These are phyloP conservation scores for Verticillium dahliae DNA, from an alignment of 2,329 filamentous ascomycete species.

Conservation along the genomic window DNA sequence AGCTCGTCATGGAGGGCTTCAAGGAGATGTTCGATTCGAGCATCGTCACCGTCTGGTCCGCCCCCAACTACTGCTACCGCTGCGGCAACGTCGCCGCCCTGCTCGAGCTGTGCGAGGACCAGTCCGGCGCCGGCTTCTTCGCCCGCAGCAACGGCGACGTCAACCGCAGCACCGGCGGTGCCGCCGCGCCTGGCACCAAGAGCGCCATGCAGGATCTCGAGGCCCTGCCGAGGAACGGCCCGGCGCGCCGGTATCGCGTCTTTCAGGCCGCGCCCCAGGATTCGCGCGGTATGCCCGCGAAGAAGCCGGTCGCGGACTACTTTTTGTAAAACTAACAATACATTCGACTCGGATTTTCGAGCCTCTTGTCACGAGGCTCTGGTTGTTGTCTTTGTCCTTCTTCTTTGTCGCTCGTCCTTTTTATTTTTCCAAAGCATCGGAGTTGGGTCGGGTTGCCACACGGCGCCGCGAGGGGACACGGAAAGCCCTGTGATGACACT, in stretches of 20 bases:
- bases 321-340: constrained; percentile 54
- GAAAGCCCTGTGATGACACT: neutral
- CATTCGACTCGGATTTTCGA: neutral
- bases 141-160: constrained; percentile 66
- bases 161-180: constrained; percentile 42
- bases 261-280: constrained; percentile 97
- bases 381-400: neutral
- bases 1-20: constrained; percentile 98
- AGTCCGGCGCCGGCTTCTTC: constrained; percentile 65
- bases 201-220: constrained; percentile 43
- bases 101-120: constrained; percentile 84
- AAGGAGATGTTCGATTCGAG: constrained; percentile 98
- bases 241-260: constrained; percentile 84
- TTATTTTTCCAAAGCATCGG: neutral
- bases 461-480: neutral
- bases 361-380: neutral
- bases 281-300: constrained; percentile 93
- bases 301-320: constrained; percentile 97
- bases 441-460: neutral
- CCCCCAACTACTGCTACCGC: constrained; percentile 93
- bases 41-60: constrained; percentile 98
- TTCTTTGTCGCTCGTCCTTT: neutral
- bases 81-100: constrained; percentile 96
- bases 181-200: constrained; percentile 15
- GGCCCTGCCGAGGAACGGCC: constrained; percentile 49